Evolutionary conservation across 2,329 filamentous ascomycete genomes (phyloP).

Genomic region (Colletotrichum orbiculare): DNA sequence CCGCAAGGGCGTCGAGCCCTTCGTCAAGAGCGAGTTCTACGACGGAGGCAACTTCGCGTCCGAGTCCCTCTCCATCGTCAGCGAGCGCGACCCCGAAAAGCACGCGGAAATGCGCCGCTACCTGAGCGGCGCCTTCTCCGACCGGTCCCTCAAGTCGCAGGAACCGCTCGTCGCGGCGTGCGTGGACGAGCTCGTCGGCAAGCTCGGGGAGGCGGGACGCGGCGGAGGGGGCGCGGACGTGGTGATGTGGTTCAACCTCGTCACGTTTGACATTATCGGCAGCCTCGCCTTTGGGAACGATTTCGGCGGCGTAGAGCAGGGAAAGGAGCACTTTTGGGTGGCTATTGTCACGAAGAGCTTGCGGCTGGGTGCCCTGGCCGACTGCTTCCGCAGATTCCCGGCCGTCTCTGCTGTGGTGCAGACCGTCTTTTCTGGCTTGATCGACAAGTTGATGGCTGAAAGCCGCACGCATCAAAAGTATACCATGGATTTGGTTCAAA

Average conservation of each 20-base stretch:
- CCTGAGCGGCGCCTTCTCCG: constrained; percentile 42
- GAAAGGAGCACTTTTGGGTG: constrained; percentile 33
- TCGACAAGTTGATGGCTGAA: constrained; percentile 1
- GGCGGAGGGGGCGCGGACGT: background rate
- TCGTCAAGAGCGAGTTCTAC: constrained; percentile 43
- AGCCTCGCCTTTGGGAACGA: background rate
- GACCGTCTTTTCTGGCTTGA: background rate
- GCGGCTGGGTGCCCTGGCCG: constrained; percentile 13
- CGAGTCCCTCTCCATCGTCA: constrained; percentile 38
- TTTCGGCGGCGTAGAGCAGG: background rate
- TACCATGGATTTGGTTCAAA: constrained; percentile 18
- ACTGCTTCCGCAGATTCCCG: constrained; percentile 18
- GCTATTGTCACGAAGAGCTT: constrained; percentile 16
- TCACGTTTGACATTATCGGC: constrained; percentile 37
- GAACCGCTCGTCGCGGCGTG: background rate
- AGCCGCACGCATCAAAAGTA: constrained; percentile 3
- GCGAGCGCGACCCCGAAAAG: constrained; percentile 38
- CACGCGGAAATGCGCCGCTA: constrained; percentile 40
- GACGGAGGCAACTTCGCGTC: constrained; percentile 39
- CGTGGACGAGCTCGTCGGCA: constrained; percentile 1
- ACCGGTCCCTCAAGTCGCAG: constrained; percentile 20
- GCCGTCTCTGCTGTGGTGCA: background rate
- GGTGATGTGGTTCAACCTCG: constrained; percentile 38
- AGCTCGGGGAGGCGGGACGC: background rate
- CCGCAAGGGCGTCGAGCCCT: constrained; percentile 33